A percentile compares a stretch with the other conserved stretches of the same genome.
Evolutionary conservation across 805 yeast species (phyloP).

Genomic region (Kockiozyma suomiensis): DNA sequence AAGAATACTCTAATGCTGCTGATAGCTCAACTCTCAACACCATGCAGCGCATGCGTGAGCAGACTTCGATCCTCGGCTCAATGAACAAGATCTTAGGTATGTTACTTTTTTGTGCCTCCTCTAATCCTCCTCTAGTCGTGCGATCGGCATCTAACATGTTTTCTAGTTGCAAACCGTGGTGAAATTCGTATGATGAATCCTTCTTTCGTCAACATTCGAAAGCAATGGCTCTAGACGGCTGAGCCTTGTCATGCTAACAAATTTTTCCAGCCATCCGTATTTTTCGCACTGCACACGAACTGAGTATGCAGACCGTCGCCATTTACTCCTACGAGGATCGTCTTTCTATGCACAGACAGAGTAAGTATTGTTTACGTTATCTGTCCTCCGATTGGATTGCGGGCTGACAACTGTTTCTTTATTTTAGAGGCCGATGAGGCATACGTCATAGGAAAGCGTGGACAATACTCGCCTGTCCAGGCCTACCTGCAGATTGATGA

Average conservation of each 20-base stretch:
- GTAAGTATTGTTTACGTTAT: slow-evolving; percentile 32
- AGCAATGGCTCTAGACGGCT: neutral
- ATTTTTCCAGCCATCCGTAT: slow-evolving; percentile 69
- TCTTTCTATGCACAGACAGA: slow-evolving; percentile 89
- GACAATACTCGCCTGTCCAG: slow-evolving; percentile 91
- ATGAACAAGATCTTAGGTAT: slow-evolving; percentile 52
- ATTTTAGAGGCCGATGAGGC: slow-evolving; percentile 45
- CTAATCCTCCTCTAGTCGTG: neutral
- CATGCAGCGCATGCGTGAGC: slow-evolving; percentile 37
- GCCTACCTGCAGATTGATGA: slow-evolving; percentile 96
- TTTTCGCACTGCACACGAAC: slow-evolving; percentile 96
- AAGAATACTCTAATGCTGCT: slow-evolving; percentile 14
- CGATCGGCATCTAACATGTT: slow-evolving; percentile 4
- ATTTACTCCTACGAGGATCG: slow-evolving; percentile 95
- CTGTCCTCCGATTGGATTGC: neutral
- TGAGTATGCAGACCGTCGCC: slow-evolving; percentile 96
- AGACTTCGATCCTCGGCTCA: slow-evolving; percentile 50
- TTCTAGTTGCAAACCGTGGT: slow-evolving; percentile 46
- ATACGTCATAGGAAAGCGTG: slow-evolving; percentile 85
- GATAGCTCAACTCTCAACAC: slow-evolving; percentile 25
- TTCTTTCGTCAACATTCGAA: neutral
- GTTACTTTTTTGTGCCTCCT: neutral
- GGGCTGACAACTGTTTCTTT: neutral
- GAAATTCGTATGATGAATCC: slow-evolving; percentile 43
- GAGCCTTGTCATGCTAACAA: slow-evolving; percentile 37